Evolutionary conservation across 176 grass and related monocot species (phyloP).

Genomic region (Poa annua): DNA sequence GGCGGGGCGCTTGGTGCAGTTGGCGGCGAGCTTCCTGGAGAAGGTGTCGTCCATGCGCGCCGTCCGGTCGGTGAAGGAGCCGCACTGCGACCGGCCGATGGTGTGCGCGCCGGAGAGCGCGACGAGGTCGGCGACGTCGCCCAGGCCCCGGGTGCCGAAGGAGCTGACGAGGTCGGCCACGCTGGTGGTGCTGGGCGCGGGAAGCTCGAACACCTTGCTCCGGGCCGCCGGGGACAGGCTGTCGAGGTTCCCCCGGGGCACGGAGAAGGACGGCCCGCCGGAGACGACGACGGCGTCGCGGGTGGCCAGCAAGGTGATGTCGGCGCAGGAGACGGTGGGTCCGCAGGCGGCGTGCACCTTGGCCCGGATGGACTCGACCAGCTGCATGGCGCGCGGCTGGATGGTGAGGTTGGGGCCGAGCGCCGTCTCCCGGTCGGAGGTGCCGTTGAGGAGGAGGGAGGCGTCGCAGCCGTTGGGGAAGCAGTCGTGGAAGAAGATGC

Average conservation of each 20-base stretch:
- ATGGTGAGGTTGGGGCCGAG: conserved; percentile 41
- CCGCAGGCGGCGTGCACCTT: conserved; percentile 26
- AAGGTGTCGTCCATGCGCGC: conserved; percentile 42
- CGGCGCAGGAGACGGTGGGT: neutral
- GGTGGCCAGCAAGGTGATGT: neutral
- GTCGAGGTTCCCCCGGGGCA: conserved; percentile 29
- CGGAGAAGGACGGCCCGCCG: neutral
- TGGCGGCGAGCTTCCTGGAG: conserved; percentile 28
- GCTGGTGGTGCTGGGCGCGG: neutral
- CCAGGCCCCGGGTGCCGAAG: conserved; percentile 19
- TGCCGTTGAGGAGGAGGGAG: conserved; percentile 43
- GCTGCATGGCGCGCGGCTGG: conserved; percentile 37
- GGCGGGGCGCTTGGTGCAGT: conserved; percentile 5
- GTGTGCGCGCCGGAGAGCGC: conserved; percentile 76
- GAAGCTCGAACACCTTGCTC: neutral
- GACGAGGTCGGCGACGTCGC: conserved; percentile 42
- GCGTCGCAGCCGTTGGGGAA: conserved; percentile 51
- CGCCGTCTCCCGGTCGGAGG: conserved; percentile 1
- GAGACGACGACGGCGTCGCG: conserved; percentile 1
- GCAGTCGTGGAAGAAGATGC: conserved; percentile 26
- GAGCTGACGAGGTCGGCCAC: neutral
- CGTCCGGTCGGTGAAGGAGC: conserved; percentile 31
- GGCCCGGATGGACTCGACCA: conserved; percentile 51
- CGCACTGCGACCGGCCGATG: conserved; percentile 64
- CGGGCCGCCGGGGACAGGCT: neutral